These are phyloP conservation scores for Aphanomyces euteiches DNA, from an alignment of 352 stramenopile genomes.

Conservation along the genomic window DNA sequence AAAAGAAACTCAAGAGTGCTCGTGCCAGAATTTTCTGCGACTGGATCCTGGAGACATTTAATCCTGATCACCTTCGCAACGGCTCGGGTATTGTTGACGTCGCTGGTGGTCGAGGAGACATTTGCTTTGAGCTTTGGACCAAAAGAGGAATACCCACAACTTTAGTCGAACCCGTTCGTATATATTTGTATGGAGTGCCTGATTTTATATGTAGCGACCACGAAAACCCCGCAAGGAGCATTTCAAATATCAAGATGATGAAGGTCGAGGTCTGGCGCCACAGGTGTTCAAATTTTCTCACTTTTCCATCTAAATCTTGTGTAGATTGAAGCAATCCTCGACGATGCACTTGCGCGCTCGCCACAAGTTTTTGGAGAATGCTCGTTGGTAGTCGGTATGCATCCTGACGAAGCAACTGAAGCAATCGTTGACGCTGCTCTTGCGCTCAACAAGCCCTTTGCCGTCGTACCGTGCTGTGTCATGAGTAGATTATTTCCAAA, in stretches of 20 bases:
- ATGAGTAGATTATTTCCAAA: constrained; percentile 89
- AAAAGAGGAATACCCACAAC: constrained; percentile 64
- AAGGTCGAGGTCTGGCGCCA: no score
- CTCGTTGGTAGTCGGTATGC: constrained; percentile 89
- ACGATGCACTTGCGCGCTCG: constrained; percentile 51
- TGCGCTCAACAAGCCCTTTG: constrained; percentile 88
- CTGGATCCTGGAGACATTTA: constrained; percentile 76
- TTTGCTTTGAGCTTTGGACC: constrained; percentile 86
- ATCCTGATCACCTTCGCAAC: constrained; percentile 39
- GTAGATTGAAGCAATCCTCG: constrained; percentile 53
- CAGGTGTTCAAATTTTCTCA: background rate
- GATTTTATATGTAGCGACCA: constrained; percentile 40
- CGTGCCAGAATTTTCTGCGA: constrained; percentile 66
- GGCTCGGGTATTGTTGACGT: constrained; percentile 75
- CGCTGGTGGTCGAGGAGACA: constrained; percentile 66
- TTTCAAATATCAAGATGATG: constrained; percentile 42
- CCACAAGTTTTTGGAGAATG: constrained; percentile 58
- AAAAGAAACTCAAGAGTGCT: constrained; percentile 68
- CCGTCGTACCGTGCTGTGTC: constrained; percentile 95
- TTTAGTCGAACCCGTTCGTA: constrained; percentile 72
- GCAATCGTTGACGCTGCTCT: constrained; percentile 91
- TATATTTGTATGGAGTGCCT: background rate
- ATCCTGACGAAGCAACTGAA: constrained; percentile 94
- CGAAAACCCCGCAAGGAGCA: constrained; percentile 69
- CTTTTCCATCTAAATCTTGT: background rate